A percentile compares a stretch with the other conserved stretches of the same genome.
These are phyloP conservation scores for Phyllosticta capitalensis DNA, from an alignment of 2,329 filamentous ascomycete species.

Conservation along the genomic window DNA sequence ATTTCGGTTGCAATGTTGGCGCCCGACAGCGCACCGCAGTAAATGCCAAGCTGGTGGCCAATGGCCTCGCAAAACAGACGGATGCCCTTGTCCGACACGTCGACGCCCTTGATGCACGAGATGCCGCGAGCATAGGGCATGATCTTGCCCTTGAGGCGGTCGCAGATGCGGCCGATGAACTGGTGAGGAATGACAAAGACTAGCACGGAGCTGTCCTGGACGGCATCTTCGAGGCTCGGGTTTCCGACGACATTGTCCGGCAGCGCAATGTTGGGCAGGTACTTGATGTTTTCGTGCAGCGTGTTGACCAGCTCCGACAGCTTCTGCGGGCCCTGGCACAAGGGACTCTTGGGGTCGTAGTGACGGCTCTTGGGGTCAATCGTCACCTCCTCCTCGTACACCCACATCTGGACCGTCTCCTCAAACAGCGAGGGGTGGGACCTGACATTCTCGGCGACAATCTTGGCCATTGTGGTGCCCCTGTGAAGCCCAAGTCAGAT, in stretches of 20 bases:
- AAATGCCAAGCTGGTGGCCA: constrained; percentile 81
- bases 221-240: constrained; percentile 68
- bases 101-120: constrained; percentile 96
- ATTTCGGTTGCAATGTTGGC: constrained; percentile 96
- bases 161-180: constrained; percentile 82
- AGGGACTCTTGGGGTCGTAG: constrained; percentile 56
- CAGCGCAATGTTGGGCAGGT: constrained; percentile 79
- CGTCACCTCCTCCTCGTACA: constrained; percentile 83
- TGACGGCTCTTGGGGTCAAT: constrained; percentile 62
- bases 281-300: constrained; percentile 94
- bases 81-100: constrained; percentile 78
- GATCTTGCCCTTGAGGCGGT: constrained; percentile 77
- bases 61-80: constrained; percentile 93
- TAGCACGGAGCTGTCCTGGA: constrained; percentile 75
- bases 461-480: constrained; percentile 96
- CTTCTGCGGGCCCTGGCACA: constrained; percentile 48
- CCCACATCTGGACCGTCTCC: constrained; percentile 94
- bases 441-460: constrained; percentile 84
- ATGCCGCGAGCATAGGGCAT: constrained; percentile 87
- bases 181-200: constrained; percentile 96
- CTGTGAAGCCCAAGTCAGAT: constrained; percentile 35
- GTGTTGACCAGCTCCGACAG: constrained; percentile 86
- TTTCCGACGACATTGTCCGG: constrained; percentile 79
- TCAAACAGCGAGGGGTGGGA: constrained; percentile 75
- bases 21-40: constrained; percentile 89